Conservation (phyloP, 2,329 filamentous ascomycete genomes). For the Chaetomiaceae sp. region DNA sequence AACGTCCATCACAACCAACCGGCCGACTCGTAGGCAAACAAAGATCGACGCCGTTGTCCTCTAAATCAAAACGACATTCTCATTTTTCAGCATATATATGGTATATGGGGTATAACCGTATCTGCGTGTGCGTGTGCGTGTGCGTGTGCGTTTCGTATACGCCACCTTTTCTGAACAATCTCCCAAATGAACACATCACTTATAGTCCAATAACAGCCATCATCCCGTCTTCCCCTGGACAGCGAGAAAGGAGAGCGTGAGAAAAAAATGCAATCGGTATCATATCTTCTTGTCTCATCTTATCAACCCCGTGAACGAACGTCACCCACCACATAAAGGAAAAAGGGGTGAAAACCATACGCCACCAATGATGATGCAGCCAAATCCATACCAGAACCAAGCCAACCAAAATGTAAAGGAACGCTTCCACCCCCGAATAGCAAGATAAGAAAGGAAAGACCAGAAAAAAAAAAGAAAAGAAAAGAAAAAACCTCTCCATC, state of each 20-base stretch:
- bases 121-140: too few relatives aligned
- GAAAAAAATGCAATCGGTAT: conserved; percentile 12
- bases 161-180: not conserved
- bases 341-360: not conserved
- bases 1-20: too few relatives aligned
- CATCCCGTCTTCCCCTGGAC: not conserved
- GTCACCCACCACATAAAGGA: not conserved
- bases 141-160: too few relatives aligned
- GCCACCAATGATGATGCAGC: conserved; percentile 13
- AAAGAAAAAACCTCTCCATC: not conserved
- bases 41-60: too few relatives aligned
- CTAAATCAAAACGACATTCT: too few relatives aligned
- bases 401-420: conserved; percentile 1
- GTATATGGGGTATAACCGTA: not conserved
- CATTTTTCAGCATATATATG: too few relatives aligned
- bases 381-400: conserved; percentile 6
- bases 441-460: not conserved
- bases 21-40: too few relatives aligned
- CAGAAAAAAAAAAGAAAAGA: not conserved
- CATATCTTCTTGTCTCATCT: conserved; percentile 11
- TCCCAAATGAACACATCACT: too few relatives aligned
- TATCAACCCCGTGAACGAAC: conserved; percentile 1
- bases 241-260: not conserved
- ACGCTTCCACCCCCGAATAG: not conserved
- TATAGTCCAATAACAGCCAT: too few relatives aligned